Evolutionary conservation across 441 rosid species (phyloP), one percentile per base, ranked within the genome.

Genomic region (Pelargonium cotyledonis): DNA sequence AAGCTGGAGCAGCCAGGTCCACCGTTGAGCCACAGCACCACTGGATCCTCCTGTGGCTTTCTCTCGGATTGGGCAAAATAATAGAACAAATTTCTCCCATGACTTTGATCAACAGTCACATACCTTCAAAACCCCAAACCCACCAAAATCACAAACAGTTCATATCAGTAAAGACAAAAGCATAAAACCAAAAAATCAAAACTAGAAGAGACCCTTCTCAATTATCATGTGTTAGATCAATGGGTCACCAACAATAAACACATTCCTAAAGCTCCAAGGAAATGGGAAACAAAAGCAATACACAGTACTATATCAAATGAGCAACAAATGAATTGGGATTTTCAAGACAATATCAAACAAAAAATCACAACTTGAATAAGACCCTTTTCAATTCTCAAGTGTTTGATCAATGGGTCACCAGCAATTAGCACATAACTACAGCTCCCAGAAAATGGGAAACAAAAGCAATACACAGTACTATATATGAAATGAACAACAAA

Each of bases 1-100:
- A 84, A 81, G 79, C 92, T 88, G 67, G 92, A 88, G 76, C 90
- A 88, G 49, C 86, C 92, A 0, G 89, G 89, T 75, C 92, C 92
- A 68, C 92, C 92, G 70, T 84, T 88, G 67, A 88, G 87, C 92
- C 90, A 88, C 47, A 88, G 78, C 67, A 85, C 89, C 71, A 88
- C 82, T 8, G 92, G 88, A 79, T 83, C 90, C 64, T 35, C 7
- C 1, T 89, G 66, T 35, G 87, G 81, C 29, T 82, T 74, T 71
- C 85, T 69, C 78, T 85, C 86, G 1, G 90, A 88, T 44, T 69
- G 84, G 68, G 80, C 85, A 47, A 88, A 83, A 71, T 85, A 85
- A 79, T 85, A 88, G 77, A 81, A 88, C 40, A 88, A 66, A 67
- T 77, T 83, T 77, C 79, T 89, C 43, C 77, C 80, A 70, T 77